These are phyloP conservation scores for Wallacemonas sp. DNA, from an alignment of 208 protist genomes.

Conservation along the genomic window DNA sequence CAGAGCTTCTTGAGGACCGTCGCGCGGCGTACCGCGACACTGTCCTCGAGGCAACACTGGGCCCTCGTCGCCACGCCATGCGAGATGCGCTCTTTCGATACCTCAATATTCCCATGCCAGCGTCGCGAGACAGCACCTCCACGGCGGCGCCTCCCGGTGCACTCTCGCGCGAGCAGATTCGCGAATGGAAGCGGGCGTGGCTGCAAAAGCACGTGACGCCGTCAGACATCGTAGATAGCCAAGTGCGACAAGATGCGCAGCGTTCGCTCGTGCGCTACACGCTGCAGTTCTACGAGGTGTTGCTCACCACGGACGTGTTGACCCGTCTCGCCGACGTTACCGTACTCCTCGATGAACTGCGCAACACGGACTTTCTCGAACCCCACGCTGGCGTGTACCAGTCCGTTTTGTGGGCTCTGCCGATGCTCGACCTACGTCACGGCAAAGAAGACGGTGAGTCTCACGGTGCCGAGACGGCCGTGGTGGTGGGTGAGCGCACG, in stretches of 20 bases:
- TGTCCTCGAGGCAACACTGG: slow-evolving; percentile 22
- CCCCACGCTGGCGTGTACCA: slow-evolving; percentile 46
- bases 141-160: background rate
- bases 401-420: slow-evolving; percentile 35
- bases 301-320: slow-evolving; percentile 46
- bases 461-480: slow-evolving; percentile 5
- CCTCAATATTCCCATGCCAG: background rate
- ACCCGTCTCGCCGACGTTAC: slow-evolving; percentile 34
- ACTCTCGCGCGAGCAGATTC: slow-evolving; percentile 22
- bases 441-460: background rate
- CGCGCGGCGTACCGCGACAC: slow-evolving; percentile 40
- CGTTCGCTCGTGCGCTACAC: background rate
- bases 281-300: slow-evolving; percentile 52
- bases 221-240: background rate
- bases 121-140: background rate
- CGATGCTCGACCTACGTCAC: too few relatives aligned
- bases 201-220: background rate
- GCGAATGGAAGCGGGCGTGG: slow-evolving; percentile 31
- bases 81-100: background rate
- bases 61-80: slow-evolving; percentile 17
- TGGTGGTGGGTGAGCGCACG: slow-evolving; percentile 26
- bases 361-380: slow-evolving; percentile 44
- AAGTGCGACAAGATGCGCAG: background rate
- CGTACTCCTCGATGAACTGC: slow-evolving; percentile 55
- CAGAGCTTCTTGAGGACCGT: slow-evolving; percentile 35